Evolutionary conservation across 2,329 filamentous ascomycete genomes (phyloP), one percentile per base, ranked within the genome.

Genomic region (Nigrospora osmanthi): DNA sequence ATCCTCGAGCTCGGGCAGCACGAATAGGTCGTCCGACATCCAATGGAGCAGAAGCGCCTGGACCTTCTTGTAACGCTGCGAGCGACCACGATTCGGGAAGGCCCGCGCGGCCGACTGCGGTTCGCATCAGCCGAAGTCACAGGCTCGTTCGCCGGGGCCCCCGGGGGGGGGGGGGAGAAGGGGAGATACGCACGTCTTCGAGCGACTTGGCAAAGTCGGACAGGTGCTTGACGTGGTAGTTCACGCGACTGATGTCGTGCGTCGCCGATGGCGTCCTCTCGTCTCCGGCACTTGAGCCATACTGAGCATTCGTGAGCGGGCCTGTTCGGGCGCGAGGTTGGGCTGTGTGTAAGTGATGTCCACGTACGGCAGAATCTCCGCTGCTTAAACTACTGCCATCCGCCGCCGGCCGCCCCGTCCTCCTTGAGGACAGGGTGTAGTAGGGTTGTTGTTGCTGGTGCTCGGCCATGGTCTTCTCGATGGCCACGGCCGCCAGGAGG

Each of bases 11-110:
- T 80, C 77, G 2, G 75, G 74, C 13, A 79, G 63, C 14, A 80
- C 76, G 51, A 80, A 78, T 10, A 80, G 60, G 46, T 80, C 76
- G 49, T 80, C 76, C 3, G 67, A 74, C 40, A 69, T 71, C 77
- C 77, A 80, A 57, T 80, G 74, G 19, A 80, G 60, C 35, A 80
- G 62, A 15, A 80, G 62, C 3, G 69, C 70, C 45, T 76, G 69
- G 4, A 80, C 76, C 43, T 75, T 76, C 47, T 64, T 69, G 58
- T 80, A 81, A 45, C 76, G 67, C 51, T 76, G 75, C 11, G 72
- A 70, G 44, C 67, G 66, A 33, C 74, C 74, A 38, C 68, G 68
- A 53, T 80, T 80, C 7, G 77, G 77, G 55, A 80, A 80, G 16
- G 74, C 75, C 50, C 75, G 67, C 33, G 65, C 62, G 35, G 75